Conservation (phyloP, 2,329 filamentous ascomycete species). For the Westerdykella sp. region DNA sequence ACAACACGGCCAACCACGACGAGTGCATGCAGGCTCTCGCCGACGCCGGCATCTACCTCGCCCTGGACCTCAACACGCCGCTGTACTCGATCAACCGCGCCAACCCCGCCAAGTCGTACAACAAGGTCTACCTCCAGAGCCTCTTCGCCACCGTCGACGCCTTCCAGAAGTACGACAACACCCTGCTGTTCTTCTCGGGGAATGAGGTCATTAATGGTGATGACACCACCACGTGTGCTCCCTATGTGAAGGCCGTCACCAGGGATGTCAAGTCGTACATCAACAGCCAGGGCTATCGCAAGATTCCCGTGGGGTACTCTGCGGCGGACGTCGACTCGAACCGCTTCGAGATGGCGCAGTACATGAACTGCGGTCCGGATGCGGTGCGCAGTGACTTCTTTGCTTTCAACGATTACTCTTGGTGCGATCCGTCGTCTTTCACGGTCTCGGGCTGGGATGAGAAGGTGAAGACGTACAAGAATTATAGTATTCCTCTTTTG, state of each 20-base stretch:
- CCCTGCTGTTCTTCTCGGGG: conserved; percentile 74
- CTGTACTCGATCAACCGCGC: conserved; percentile 80
- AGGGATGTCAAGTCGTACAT: conserved; percentile 79
- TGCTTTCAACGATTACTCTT: conserved; percentile 85
- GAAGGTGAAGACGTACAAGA: conserved; percentile 81
- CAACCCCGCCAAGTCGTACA: conserved; percentile 72
- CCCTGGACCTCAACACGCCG: conserved; percentile 87
- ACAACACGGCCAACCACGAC: conserved; percentile 77
- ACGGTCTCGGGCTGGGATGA: conserved; percentile 69
- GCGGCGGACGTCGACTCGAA: conserved; percentile 81
- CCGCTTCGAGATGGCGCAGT: conserved; percentile 77
- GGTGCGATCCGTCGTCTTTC: conserved; percentile 69
- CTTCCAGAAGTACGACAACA: conserved; percentile 79
- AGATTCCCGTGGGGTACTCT: conserved; percentile 73
- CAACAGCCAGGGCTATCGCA: conserved; percentile 60
- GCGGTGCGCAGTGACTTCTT: conserved; percentile 84
- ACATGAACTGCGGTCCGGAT: conserved; percentile 89
- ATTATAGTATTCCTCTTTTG: conserved; percentile 85
- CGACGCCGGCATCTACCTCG: conserved; percentile 84
- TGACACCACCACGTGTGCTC: conserved; percentile 56
- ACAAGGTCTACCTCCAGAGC: conserved; percentile 75
- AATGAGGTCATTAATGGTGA: conserved; percentile 72
- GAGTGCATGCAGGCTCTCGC: conserved; percentile 76
- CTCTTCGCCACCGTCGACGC: conserved; percentile 84
- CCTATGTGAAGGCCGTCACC: conserved; percentile 66